Conservation (phyloP, 208 protist species). For the Vickermania ingenoplastis region DNA sequence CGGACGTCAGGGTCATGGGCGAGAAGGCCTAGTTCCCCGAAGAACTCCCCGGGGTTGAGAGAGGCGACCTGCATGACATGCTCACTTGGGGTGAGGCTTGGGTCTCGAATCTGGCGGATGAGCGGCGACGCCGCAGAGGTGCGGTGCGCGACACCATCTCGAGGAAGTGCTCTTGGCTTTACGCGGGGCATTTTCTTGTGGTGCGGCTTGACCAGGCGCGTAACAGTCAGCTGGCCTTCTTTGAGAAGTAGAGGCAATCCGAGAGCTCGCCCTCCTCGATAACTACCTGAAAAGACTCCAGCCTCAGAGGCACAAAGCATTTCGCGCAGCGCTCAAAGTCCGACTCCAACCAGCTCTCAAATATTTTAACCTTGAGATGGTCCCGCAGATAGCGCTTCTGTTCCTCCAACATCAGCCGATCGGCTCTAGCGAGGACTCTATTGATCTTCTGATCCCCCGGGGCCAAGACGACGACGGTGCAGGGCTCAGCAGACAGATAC, state of each 20-base stretch:
- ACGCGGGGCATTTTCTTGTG: neutral
- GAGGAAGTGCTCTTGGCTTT: neutral
- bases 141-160: neutral
- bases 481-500: conserved; percentile 44
- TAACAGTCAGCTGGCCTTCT: conserved; percentile 39
- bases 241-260: conserved; percentile 50
- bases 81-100: conserved; percentile 1
- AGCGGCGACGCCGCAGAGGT: neutral
- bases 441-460: conserved; percentile 7
- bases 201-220: conserved; percentile 19
- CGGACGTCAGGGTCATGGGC: conserved; percentile 46
- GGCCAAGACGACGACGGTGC: conserved; percentile 24
- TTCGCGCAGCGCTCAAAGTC: conserved; percentile 18
- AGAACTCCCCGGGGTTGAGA: conserved; percentile 49
- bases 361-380: conserved; percentile 18
- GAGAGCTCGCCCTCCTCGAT: conserved; percentile 42
- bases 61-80: conserved; percentile 47
- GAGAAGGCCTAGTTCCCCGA: conserved; percentile 62
- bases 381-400: conserved; percentile 25
- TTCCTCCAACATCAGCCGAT: conserved; percentile 18
- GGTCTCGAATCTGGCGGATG: neutral
- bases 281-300: conserved; percentile 27
- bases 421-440: conserved; percentile 15
- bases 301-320: conserved; percentile 37
- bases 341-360: conserved; percentile 15